Base-by-base conservation (phyloP, 495 filamentous ascomycete species). In the Xanthoparmelia taractica region DNA sequence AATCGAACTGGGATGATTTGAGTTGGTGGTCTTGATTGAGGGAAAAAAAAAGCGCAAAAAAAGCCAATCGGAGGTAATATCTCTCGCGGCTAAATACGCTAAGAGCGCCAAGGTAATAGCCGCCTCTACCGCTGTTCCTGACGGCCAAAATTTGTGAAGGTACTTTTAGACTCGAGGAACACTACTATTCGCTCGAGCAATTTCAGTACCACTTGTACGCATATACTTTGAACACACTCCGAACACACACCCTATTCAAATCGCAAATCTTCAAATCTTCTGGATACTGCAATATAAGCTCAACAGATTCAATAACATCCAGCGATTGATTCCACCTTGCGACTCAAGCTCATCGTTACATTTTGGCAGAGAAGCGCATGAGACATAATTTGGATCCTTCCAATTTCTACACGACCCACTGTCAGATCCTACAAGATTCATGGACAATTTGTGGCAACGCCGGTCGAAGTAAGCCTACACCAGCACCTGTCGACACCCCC, bases 1-100 rank as follows among this genome's bases (percentile, higher is more conserved):
- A 61, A 70, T 80, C 82, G 77, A 77, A 80, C 86, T 87, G 87
- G 79, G 85, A 90, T 89, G 89, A 90, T 92, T 94, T 92, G 89
- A 91, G 85, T 86, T 84, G 87, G 86, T 88, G 90, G 90, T 94
- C 90, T 87, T 84, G 78, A 72, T 64, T 76, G 64, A 67, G 75
- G 66, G 13, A 4, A 29, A 47, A 29, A 70, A 75, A 76, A 74
- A 80, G 66, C n/a, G n/a, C n/a, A n/a, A 74, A 79, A 74, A 73
- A 75, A 73, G 68, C 75, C 68, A 66, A 73, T 60, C 59, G 58
- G 61, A 12, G 38, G 27, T 20, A 17, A 13, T 58, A 37, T 48
- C 15, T 47, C 4, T 38, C 38, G 57, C 60, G 50, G 61, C 57
- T 64, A 64, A 54, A 54, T 20, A 37, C 31, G 38, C 58, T 47